phyloP scores from a whole-genome alignment of 225 moss, liverwort and hornwort genomes.

The Straminergon stramineum region DNA sequence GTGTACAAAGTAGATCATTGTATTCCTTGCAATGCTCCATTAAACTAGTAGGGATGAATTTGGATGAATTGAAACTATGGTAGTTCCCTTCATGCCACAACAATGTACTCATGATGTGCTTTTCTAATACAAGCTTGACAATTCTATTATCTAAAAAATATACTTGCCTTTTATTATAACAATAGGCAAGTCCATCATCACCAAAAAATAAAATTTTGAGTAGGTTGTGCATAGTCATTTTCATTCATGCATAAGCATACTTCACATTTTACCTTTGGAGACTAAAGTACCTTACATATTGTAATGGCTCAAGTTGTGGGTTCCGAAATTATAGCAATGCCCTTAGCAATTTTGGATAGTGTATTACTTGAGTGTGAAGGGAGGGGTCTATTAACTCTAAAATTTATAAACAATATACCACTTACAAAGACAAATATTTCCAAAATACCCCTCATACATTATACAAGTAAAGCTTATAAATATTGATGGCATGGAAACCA shows the following conservation, averaged over 20 bases:
- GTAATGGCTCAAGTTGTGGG: no score
- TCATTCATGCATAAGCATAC: no score
- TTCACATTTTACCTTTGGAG: no score
- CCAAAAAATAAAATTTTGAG: no score
- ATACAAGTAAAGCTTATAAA: neutral
- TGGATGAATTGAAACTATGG: rapidly evolving
- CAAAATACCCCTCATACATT: neutral
- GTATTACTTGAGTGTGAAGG: neutral
- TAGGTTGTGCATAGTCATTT: no score
- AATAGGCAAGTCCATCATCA: no score
- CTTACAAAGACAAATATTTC: neutral
- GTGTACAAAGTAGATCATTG: rapidly evolving
- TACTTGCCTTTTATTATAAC: neutral
- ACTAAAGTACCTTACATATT: no score
- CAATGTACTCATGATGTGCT: rapidly evolving
- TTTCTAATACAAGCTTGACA: neutral
- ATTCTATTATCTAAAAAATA: neutral
- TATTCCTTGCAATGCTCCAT: neutral
- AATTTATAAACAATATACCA: neutral
- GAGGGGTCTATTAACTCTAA: neutral
- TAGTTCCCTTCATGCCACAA: neutral
- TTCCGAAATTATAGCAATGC: no score
- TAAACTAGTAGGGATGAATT: neutral
- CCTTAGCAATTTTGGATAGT: no score
- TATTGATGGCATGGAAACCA: no score